Percentiles rank a stretch among this genome's conserved stretches.
Conservation (phyloP, 495 filamentous ascomycete genomes). For the Penicillium pancosmium region DNA sequence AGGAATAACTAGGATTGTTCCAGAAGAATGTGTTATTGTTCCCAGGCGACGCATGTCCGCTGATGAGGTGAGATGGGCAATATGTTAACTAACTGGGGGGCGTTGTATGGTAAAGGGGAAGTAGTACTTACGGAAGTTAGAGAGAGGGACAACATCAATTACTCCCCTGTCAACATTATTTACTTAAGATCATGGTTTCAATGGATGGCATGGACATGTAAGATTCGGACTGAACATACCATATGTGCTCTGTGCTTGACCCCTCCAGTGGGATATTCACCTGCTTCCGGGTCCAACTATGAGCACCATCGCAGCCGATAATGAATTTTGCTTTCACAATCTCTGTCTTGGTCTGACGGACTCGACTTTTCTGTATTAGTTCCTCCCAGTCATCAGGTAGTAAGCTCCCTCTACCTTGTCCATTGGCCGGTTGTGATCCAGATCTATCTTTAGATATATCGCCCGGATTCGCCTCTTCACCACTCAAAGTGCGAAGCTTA, state of each 20-base stretch:
- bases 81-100: not conserved
- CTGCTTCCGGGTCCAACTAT: constrained; percentile 62
- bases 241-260: constrained; percentile 62
- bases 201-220: not conserved
- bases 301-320: constrained; percentile 69
- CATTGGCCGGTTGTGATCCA: constrained; percentile 31
- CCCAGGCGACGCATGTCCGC: constrained; percentile 65
- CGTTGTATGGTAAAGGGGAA: not conserved
- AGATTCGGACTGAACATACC: constrained; percentile 32
- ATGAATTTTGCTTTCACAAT: constrained; percentile 63
- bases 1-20: constrained; percentile 68
- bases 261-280: constrained; percentile 58
- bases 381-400: constrained; percentile 59
- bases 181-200: not conserved
- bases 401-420: constrained; percentile 53
- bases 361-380: constrained; percentile 39
- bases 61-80: constrained; percentile 2
- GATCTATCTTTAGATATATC: constrained; percentile 8
- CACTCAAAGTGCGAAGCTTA: constrained; percentile 44
- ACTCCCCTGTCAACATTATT: constrained; percentile 43
- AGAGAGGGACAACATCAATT: constrained; percentile 66
- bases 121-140: constrained; percentile 56
- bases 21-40: constrained; percentile 60
- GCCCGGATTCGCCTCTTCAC: constrained; percentile 43
- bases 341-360: constrained; percentile 37